A percentile compares a stretch with the other conserved stretches of the same genome.
Conservation (phyloP, 2,329 filamentous ascomycete species). For the Colletotrichum aenigma region DNA sequence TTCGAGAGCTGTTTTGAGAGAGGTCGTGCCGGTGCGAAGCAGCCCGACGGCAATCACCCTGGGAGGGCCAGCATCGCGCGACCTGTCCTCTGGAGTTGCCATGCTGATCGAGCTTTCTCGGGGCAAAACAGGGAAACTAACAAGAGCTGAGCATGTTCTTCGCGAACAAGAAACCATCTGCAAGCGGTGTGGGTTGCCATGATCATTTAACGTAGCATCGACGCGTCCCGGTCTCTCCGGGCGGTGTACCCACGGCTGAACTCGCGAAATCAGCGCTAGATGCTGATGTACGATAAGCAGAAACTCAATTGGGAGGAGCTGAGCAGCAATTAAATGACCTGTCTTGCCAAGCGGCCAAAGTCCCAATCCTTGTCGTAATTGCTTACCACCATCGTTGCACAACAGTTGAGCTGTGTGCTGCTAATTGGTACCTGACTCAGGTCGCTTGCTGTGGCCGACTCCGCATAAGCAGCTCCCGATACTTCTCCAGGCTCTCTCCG, state of each 20-base stretch:
- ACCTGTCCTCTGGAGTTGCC: not conserved
- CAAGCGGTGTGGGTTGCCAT: not conserved
- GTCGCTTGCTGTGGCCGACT: not conserved
- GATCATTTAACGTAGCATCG: not conserved
- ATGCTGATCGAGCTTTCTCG: not conserved
- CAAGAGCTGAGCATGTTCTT: accelerated
- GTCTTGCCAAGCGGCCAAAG: not conserved
- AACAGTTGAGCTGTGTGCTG: not conserved
- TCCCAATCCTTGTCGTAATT: not conserved
- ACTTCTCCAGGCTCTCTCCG: slow-evolving; percentile 41
- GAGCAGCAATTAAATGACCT: not conserved
- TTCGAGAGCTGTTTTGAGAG: slow-evolving; percentile 6
- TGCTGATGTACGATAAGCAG: not conserved
- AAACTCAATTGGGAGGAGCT: not conserved
- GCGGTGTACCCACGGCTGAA: not conserved
- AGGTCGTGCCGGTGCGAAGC: slow-evolving; percentile 20
- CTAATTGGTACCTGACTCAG: not conserved
- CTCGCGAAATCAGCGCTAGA: not conserved
- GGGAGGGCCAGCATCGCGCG: not conserved
- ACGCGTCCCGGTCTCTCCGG: not conserved
- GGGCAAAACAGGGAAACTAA: not conserved
- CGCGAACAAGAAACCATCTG: not conserved
- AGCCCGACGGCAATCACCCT: slow-evolving; percentile 16
- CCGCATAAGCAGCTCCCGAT: slow-evolving; percentile 29
- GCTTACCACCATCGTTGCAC: not conserved